A percentile compares a stretch with the other conserved stretches of the same genome.
phyloP scores from a whole-genome alignment of 306 rosid species.

The Pyrus communis region DNA sequence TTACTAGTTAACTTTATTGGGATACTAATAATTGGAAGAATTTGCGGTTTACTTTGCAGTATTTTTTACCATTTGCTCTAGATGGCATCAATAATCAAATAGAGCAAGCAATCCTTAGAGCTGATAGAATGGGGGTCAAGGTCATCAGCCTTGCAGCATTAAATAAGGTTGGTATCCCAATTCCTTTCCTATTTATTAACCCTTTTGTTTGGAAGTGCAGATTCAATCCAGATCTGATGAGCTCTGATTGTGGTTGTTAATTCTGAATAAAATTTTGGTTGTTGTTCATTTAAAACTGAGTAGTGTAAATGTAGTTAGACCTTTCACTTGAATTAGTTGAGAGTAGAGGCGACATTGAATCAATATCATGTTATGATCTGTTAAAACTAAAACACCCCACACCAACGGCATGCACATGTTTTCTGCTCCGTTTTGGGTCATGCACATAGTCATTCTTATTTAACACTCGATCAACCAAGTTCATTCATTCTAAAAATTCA shows the following conservation, averaged over 20 bases:
- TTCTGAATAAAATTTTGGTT: not conserved
- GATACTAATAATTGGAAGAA: too few species aligned
- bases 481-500: too few species aligned
- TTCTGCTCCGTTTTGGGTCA: not conserved
- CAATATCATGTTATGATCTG: not conserved
- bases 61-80: constrained; percentile 87
- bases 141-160: constrained; percentile 96
- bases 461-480: not conserved
- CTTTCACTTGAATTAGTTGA: not conserved
- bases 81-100: constrained; percentile 82
- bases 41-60: constrained; percentile 32
- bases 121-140: constrained; percentile 77
- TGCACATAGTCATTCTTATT: not conserved
- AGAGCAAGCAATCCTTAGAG: constrained; percentile 77
- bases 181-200: not conserved
- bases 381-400: not conserved
- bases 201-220: not conserved
- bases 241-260: constrained; percentile 36
- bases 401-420: not conserved
- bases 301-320: not conserved
- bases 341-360: not conserved
- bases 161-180: constrained; percentile 62
- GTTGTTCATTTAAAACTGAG: not conserved
- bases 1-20: too few species aligned
- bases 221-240: not conserved